Evolutionary conservation across 164 flowering plant genomes (phyloP).

Genomic region (Hamamelis virginiana): DNA sequence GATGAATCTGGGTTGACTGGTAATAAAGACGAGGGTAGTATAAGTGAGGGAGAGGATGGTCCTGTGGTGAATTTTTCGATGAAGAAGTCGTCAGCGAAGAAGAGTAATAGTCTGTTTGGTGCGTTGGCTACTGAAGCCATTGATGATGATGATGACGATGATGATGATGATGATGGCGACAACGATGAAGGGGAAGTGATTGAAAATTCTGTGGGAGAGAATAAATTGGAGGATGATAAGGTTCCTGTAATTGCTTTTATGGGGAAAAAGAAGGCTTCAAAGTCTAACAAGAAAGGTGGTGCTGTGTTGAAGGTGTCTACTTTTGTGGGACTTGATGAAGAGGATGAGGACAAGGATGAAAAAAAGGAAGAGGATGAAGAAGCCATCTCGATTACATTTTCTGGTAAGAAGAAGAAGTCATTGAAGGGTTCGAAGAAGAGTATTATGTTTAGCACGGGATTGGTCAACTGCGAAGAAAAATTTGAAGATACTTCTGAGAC

Average conservation of each 20-base stretch:
- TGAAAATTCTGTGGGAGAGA: conserved; percentile 10
- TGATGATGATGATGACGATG: conserved; percentile 28
- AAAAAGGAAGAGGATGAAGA: conserved; percentile 24
- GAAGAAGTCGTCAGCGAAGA: conserved; percentile 45
- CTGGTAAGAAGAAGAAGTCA: conserved; percentile 64
- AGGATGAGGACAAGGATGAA: conserved; percentile 21
- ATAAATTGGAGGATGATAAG: conserved; percentile 19
- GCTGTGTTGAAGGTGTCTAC: conserved; percentile 14
- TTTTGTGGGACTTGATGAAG: conserved; percentile 29
- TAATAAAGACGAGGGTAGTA: conserved; percentile 17
- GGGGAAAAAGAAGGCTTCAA: conserved; percentile 34
- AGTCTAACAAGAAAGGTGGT: conserved; percentile 21
- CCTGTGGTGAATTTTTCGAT: conserved; percentile 36
- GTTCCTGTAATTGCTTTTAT: conserved; percentile 21
- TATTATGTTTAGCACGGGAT: conserved; percentile 25
- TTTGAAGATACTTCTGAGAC: conserved; percentile 35
- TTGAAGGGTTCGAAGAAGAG: conserved; percentile 46
- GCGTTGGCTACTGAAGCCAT: conserved; percentile 27
- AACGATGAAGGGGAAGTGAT: conserved; percentile 18
- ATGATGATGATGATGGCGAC: conserved; percentile 24
- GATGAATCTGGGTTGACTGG: conserved; percentile 16
- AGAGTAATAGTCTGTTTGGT: conserved; percentile 26
- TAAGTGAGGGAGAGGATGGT: conserved; percentile 35
- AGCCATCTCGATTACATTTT: conserved; percentile 31
- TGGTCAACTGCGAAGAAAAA: conserved; percentile 36